Conservation (phyloP, 129 eudicot species). For the Sambucus nigra region DNA sequence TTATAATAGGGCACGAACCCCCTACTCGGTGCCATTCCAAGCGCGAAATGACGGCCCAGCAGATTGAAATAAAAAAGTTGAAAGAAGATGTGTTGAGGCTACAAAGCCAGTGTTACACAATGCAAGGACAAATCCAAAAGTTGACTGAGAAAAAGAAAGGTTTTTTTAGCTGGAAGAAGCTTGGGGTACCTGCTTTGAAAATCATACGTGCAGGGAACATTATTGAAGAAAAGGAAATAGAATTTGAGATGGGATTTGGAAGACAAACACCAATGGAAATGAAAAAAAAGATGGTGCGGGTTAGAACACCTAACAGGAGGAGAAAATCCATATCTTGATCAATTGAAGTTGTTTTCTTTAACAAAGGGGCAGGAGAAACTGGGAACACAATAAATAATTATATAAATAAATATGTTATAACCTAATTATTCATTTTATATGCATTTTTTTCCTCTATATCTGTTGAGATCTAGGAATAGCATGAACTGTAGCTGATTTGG, state of each 20-base stretch:
- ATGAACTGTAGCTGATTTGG: no score
- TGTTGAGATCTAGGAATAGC: no score
- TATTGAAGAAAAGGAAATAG: slow-evolving; percentile 25
- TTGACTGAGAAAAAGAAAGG: slow-evolving; percentile 35
- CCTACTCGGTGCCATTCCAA: slow-evolving; percentile 47
- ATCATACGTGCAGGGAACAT: slow-evolving; percentile 6
- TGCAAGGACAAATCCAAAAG: slow-evolving; percentile 65
- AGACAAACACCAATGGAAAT: slow-evolving; percentile 39
- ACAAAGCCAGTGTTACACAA: slow-evolving; percentile 44
- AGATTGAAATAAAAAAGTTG: slow-evolving; percentile 53
- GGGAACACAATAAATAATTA: no score
- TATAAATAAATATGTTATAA: no score
- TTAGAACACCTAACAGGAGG: slow-evolving; percentile 18
- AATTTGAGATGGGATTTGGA: slow-evolving; percentile 26
- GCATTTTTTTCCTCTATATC: no score
- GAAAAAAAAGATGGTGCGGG: slow-evolving; percentile 27
- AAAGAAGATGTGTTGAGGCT: slow-evolving; percentile 65
- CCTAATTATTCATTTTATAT: no score
- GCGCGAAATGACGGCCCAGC: slow-evolving; percentile 38
- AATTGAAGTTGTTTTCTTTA: no score
- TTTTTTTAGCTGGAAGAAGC: slow-evolving; percentile 59
- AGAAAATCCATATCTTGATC: slow-evolving; percentile 32
- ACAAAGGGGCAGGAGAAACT: no score
- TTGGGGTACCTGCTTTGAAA: slow-evolving; percentile 10
- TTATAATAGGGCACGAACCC: slow-evolving; percentile 22